These are phyloP conservation scores for Ogataea corticis DNA, from an alignment of 805 yeast genomes.

Conservation along the genomic window DNA sequence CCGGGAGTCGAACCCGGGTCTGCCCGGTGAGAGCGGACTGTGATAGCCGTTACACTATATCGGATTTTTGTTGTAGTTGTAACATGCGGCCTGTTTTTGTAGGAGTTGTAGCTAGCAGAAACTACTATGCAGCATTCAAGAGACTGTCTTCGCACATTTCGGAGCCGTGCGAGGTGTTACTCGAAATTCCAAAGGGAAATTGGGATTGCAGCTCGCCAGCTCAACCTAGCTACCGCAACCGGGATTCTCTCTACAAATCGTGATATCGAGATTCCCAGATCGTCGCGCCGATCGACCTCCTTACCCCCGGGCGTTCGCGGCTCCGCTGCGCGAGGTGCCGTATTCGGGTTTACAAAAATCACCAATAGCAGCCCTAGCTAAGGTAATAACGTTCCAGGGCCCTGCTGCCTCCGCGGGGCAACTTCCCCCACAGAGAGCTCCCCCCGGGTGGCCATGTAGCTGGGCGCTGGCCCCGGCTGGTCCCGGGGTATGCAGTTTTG, in stretches of 20 bases:
- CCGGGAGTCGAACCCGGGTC: constrained; percentile 28
- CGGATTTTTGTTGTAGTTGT: constrained; percentile 14
- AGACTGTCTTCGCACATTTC: no score
- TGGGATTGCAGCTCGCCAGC: no score
- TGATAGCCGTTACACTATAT: constrained; percentile 27
- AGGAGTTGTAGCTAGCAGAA: no score
- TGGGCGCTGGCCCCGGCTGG: no score
- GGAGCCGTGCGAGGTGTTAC: no score
- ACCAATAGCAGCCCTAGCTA: constrained; percentile 8
- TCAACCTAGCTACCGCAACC: no score
- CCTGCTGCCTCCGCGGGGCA: neutral
- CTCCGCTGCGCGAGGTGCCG: constrained; percentile 5
- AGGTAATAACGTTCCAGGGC: constrained; percentile 4
- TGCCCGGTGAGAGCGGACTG: constrained; percentile 28
- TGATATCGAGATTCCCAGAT: no score
- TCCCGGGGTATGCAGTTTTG: neutral
- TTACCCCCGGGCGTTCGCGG: constrained; percentile 4
- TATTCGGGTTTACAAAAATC: constrained; percentile 7
- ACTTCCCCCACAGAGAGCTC: neutral
- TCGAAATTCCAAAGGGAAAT: no score
- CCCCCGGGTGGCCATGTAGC: no score
- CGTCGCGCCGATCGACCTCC: constrained; percentile 3
- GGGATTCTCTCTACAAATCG: no score
- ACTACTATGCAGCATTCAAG: no score
- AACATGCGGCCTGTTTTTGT: neutral